These are phyloP conservation scores for Pseudogymnoascus sp. DNA, from an alignment of 2,329 filamentous ascomycete genomes.

Conservation along the genomic window DNA sequence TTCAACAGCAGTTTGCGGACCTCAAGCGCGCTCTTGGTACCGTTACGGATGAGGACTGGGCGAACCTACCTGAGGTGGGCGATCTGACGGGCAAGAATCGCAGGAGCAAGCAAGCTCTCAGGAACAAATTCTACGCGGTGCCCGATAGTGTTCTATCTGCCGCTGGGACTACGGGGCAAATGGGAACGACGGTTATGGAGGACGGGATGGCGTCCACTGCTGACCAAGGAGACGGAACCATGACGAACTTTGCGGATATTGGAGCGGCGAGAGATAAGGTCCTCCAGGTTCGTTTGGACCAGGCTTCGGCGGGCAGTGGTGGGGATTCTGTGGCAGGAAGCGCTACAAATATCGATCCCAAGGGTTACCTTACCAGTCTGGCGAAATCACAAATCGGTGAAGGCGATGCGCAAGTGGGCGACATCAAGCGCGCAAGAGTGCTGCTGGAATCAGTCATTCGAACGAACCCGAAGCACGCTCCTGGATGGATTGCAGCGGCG, in stretches of 20 bases:
- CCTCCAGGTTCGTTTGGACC: constrained; percentile 84
- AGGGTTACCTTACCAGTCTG: constrained; percentile 90
- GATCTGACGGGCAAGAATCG: constrained; percentile 93
- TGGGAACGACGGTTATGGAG: constrained; percentile 82
- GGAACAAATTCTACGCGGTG: constrained; percentile 88
- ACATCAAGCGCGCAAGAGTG: constrained; percentile 87
- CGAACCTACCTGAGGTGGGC: constrained; percentile 87
- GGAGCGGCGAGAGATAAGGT: constrained; percentile 95
- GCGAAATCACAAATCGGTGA: constrained; percentile 73
- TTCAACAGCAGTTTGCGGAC: constrained; percentile 95
- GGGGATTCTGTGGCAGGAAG: constrained; percentile 67
- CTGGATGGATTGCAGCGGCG: constrained; percentile 92
- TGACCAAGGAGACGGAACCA: constrained; percentile 66
- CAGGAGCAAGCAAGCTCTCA: constrained; percentile 71
- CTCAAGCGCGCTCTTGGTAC: constrained; percentile 82
- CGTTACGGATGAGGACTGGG: constrained; percentile 94
- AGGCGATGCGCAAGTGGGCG: constrained; percentile 77
- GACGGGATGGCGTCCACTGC: constrained; percentile 53
- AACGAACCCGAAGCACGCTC: constrained; percentile 89
- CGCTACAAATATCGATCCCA: constrained; percentile 85
- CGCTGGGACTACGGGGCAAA: constrained; percentile 69
- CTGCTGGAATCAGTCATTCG: constrained; percentile 95
- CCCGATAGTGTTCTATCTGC: constrained; percentile 91
- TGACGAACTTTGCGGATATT: constrained; percentile 97
- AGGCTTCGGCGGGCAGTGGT: constrained; percentile 67